Base-by-base conservation (phyloP, 2,329 filamentous ascomycete species). In the Tolypocladium endophyticum region DNA sequence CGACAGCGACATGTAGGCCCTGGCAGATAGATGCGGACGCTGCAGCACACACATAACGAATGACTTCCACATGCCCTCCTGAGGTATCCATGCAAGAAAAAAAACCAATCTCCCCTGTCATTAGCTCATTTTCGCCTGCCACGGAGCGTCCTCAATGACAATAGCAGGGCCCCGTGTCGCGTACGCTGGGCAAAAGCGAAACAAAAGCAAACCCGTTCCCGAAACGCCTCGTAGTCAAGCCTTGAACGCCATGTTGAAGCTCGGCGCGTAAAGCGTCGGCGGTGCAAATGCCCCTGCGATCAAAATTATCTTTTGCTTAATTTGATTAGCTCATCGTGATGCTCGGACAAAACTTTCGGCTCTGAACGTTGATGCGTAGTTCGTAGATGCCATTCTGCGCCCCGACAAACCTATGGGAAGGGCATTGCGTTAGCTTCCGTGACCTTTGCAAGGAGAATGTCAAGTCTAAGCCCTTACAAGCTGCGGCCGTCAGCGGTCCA, bases 381-480 rank as follows among this genome's bases (percentile, higher is more conserved):
- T 92, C 87, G 67, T 90, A 90, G 58, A 92, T 87, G 59, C 89
- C 89, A 64, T 89, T 85, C 68, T 90, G 86, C 39, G 84, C 82
- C 25, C 82, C 85, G 47, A 87, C 76, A 65, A 82, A 87, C 59
- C 85, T 87, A 35, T 23, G 30, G 11, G 18, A 23, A 47, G 23
- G 2, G 14, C 7, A 20, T 11, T 12, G 30, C 3, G 30, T 53
- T 53, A 35, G 50, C 50, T 35, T 35, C 14, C 9, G 30, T 30
- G n/a, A 35, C n/a, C 9, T 11, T 12, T 12, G 12, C 9, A 23
- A 3, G 57, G 4, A 33, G 25, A 45, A 12, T 53, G 54, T 7
- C 58, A 25, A 43, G 18, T 12, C 43, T 52, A 11, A 14, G 11
- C 6, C 75, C 84, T 79, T 71, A 87, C 84, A 87, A 66, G 28